phyloP scores from a whole-genome alignment of 2,329 filamentous ascomycete genomes.

The Grosmannia clavigera region DNA sequence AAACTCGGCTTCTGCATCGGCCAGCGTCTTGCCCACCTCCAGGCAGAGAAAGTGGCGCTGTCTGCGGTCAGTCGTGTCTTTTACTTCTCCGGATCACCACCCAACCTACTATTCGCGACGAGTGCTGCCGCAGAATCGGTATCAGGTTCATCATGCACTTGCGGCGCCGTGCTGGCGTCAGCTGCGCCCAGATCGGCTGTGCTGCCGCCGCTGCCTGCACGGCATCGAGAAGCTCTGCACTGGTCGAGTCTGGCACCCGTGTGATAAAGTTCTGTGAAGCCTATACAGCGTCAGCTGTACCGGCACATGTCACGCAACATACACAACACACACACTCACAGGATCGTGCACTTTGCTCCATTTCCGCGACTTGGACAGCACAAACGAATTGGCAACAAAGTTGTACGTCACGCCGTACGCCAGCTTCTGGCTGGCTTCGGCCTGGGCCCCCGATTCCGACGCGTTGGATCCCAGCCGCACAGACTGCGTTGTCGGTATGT shows the following conservation, averaged over 20 bases:
- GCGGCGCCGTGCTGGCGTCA: conserved; percentile 59
- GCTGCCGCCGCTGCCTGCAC: conserved; percentile 65
- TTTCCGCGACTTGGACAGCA: conserved; percentile 51
- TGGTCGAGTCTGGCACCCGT: conserved; percentile 70
- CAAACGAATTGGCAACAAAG: conserved; percentile 71
- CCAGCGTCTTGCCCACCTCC: conserved; percentile 80
- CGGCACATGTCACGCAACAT: neutral
- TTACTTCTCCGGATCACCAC: too few relatives aligned
- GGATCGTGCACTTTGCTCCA: conserved; percentile 74
- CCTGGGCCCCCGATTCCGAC: neutral
- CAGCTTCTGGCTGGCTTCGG: conserved; percentile 2
- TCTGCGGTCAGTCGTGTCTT: neutral
- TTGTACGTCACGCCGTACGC: conserved; percentile 50
- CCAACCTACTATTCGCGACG: conserved; percentile 62
- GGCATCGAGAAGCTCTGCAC: conserved; percentile 62
- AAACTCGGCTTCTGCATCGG: conserved; percentile 70
- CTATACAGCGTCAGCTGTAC: neutral
- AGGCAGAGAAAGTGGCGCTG: conserved; percentile 54
- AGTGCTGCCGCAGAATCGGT: conserved; percentile 66
- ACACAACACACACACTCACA: neutral
- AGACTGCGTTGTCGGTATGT: neutral
- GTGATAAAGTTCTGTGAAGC: conserved; percentile 78
- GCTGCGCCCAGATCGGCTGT: conserved; percentile 60
- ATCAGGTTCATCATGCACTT: conserved; percentile 83
- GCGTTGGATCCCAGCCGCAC: conserved; percentile 1